Percentiles rank a stretch among this genome's conserved stretches.
Evolutionary conservation across 225 moss, liverwort and hornwort species (phyloP).

Genomic region (Sphagnum tenellum): DNA sequence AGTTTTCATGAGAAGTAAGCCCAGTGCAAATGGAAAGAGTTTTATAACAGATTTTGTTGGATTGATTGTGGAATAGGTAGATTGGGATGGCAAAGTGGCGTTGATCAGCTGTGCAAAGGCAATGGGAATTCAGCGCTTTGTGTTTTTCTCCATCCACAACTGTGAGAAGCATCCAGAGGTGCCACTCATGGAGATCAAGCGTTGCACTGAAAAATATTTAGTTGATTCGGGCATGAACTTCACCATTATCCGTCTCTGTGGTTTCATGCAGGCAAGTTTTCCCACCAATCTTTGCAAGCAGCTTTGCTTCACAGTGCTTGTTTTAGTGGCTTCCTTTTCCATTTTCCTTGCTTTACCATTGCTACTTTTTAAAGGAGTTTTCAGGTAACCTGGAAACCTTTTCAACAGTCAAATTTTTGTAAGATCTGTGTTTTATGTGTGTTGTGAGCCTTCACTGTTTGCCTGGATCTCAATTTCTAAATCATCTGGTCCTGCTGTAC

Average conservation of each 20-base stretch:
- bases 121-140: slow-evolving; percentile 84
- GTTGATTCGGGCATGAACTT: slow-evolving; percentile 74
- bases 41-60: background rate
- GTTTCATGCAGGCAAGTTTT: slow-evolving; percentile 75
- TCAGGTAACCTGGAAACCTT: background rate
- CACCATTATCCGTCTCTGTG: slow-evolving; percentile 73
- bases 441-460: too few relatives aligned
- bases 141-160: slow-evolving; percentile 89
- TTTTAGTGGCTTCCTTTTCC: too few relatives aligned
- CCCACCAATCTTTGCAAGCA: too few relatives aligned
- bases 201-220: slow-evolving; percentile 78
- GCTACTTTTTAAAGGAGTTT: background rate
- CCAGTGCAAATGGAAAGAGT: too few relatives aligned
- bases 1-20: too few relatives aligned
- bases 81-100: slow-evolving; percentile 97
- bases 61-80: slow-evolving; percentile 31
- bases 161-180: slow-evolving; percentile 88
- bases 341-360: background rate
- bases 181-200: slow-evolving; percentile 93
- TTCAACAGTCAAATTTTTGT: too few relatives aligned
- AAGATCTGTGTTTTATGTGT: too few relatives aligned
- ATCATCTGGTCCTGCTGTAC: too few relatives aligned
- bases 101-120: slow-evolving; percentile 86
- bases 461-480: too few relatives aligned
- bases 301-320: too few relatives aligned